Evolutionary conservation across 148 eudicot genomes (phyloP), one percentile per base, ranked within the genome.

Genomic region (Rheum nobile): DNA sequence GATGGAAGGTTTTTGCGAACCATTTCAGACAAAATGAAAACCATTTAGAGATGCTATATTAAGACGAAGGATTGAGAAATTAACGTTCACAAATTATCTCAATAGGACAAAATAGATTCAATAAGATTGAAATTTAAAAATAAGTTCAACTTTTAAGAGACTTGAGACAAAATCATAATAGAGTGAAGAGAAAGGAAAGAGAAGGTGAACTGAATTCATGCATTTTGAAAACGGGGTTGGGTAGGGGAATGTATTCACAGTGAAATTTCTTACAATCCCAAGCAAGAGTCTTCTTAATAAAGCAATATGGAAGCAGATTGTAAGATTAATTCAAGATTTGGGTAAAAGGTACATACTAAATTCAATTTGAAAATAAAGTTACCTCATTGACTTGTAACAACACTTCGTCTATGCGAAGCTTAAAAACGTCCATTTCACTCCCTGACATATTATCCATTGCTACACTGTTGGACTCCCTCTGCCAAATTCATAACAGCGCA

Each of bases 351-450:
- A 17, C 31, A 68, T 26, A 43, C 6, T 8, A 31, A 52, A 17
- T 38, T 42, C 9, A 43, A 54, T 41, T 32, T 6, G 16, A 8
- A 43, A 21, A 8, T 5, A 26, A 78, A 37, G 59, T 71, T 38
- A 86, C 89, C 85, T 75, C 46, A 73, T 79, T 81, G 14, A 90
- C 91, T 73, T 84, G 88, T 10, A 71, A 31, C 32, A 77, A 73
- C 12, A 85, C 80, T 34, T 79, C 83, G 72, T 86, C 86, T 10
- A 86, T 80, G 12, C 71, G 83, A 63, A 22, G 48, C 74, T 75
- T 79, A 68, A 75, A 75, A 57, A 37, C 81, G 0, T 80, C 87
- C 75, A 79, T 35, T 71, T 77, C 83, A 61, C 32, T 2, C 6
- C 75, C 85, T 29, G 68, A 75, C 80, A 79, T 74, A 47, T 39